These are phyloP conservation scores for Gaeumannomyces sp. DNA, from an alignment of 2,329 filamentous ascomycete genomes.

Conservation along the genomic window DNA sequence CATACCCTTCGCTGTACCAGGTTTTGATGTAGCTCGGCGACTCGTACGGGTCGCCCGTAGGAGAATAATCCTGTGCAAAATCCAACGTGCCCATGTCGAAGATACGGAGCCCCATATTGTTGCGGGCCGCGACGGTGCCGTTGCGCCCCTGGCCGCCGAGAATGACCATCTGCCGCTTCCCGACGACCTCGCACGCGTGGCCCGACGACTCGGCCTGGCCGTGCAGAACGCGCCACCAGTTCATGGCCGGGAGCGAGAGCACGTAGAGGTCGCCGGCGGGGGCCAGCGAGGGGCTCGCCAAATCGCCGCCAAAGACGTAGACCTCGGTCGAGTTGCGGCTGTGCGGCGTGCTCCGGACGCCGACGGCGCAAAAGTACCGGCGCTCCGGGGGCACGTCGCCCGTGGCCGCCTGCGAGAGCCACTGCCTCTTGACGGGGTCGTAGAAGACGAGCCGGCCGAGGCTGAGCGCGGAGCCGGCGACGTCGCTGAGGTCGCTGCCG, in stretches of 20 bases:
- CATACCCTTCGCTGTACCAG: conserved; percentile 26
- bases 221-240: conserved; percentile 25
- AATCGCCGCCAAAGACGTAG: conserved; percentile 30
- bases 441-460: conserved; percentile 26
- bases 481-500: not conserved
- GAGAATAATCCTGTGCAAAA: conserved; percentile 29
- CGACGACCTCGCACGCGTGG: conserved; percentile 29
- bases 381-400: conserved; percentile 23
- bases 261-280: conserved; percentile 27
- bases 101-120: conserved; percentile 31
- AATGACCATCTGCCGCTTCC: conserved; percentile 31
- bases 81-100: conserved; percentile 31
- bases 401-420: conserved; percentile 28
- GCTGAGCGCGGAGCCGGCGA: conserved; percentile 7
- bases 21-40: conserved; percentile 19
- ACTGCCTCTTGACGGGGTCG: conserved; percentile 27
- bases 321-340: conserved; percentile 26
- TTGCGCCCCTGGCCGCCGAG: conserved; percentile 28
- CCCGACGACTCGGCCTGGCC: conserved; percentile 21
- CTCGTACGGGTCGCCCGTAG: conserved; percentile 19
- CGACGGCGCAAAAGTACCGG: conserved; percentile 28
- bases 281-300: conserved; percentile 12
- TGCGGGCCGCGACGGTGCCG: conserved; percentile 19
- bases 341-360: conserved; percentile 23
- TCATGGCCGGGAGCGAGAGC: conserved; percentile 32